Evolutionary conservation across 768 basidiomycete species (phyloP).

Genomic region (Pleurotus pulmonarius): DNA sequence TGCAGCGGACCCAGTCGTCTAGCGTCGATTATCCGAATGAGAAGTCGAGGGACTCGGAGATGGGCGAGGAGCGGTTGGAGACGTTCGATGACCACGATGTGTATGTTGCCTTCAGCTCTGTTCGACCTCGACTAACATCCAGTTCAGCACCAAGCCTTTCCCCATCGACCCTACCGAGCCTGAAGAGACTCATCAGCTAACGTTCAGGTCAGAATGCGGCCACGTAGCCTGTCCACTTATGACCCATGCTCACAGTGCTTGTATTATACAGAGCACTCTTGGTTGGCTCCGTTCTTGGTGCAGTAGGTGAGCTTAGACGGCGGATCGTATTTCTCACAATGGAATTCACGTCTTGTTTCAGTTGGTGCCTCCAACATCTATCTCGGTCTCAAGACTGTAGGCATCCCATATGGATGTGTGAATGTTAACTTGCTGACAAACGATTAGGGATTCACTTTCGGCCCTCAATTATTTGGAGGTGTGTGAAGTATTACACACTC

Average conservation of each 20-base stretch:
- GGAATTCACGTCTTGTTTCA: background rate
- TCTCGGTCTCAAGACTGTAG: slow-evolving; percentile 59
- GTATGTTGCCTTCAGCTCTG: slow-evolving; percentile 20
- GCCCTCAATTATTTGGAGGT: slow-evolving; percentile 53
- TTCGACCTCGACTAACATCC: too few relatives aligned
- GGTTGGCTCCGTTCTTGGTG: slow-evolving; percentile 49
- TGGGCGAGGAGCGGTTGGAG: slow-evolving; percentile 21
- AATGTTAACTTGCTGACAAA: background rate
- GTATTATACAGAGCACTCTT: slow-evolving; percentile 33
- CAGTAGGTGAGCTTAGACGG: slow-evolving; percentile 26
- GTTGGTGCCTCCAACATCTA: slow-evolving; percentile 65
- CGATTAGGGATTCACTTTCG: slow-evolving; percentile 40
- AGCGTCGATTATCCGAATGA: slow-evolving; percentile 19
- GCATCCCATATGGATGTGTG: background rate
- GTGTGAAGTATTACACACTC: slow-evolving; percentile 18
- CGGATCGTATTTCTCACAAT: background rate
- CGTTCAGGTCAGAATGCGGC: slow-evolving; percentile 33
- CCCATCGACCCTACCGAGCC: slow-evolving; percentile 45
- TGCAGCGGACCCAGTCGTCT: slow-evolving; percentile 5
- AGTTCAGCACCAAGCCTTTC: slow-evolving; percentile 43
- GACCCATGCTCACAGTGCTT: background rate
- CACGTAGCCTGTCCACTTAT: background rate
- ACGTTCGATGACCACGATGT: slow-evolving; percentile 33
- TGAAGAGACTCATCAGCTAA: slow-evolving; percentile 49
- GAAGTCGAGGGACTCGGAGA: slow-evolving; percentile 18